Evolutionary conservation across 148 eudicot species (phyloP), one percentile per base, ranked within the genome.

Genomic region (Mesembryanthemum crystallinum): DNA sequence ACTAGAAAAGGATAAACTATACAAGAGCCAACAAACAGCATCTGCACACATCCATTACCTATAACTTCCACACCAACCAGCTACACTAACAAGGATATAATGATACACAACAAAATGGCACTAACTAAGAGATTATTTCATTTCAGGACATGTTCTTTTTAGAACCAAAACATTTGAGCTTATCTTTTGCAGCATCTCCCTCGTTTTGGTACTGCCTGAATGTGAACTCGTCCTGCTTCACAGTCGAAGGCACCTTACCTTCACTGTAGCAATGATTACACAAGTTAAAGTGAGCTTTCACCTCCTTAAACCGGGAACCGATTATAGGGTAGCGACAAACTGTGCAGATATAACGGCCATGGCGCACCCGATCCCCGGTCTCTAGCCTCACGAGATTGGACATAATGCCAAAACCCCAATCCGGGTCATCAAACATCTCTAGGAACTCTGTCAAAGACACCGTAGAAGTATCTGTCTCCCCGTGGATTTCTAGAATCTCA

Each of bases 371-470:
- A 74, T 95, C 99, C 28, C 92, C 91, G 0, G 78, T 74, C 82
- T 95, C 99, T 20, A 95, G 91, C 82, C 84, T 95, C 73, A 89
- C 55, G 39, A 95, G 75, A 59, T 81, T 87, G 18, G 99, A 86
- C 90, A 95, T 81, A 43, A 95, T 85, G 24, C 96, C 96, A 70
- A 92, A 95, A 29, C 99, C 99, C 91, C 94, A 90, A 66, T 95
- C 99, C 21, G 78, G 83, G 80, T 95, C 97, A 75, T 92, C 97
- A 78, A 92, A 95, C 96, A 92, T 90, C 5, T n/a, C 82, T 35
- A 86, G 71, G 76, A 92, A 95, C 75, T 95, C 96, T 1, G 83
- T 37, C 14, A 85, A 79, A n/a, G 99, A 87, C 20, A 89, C 83
- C 70, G 77, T 58, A 23, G 96, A 87, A 14, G 81, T 32, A 51